Conservation (phyloP, 2,329 filamentous ascomycete genomes). For the Leptodontidium sp. region DNA sequence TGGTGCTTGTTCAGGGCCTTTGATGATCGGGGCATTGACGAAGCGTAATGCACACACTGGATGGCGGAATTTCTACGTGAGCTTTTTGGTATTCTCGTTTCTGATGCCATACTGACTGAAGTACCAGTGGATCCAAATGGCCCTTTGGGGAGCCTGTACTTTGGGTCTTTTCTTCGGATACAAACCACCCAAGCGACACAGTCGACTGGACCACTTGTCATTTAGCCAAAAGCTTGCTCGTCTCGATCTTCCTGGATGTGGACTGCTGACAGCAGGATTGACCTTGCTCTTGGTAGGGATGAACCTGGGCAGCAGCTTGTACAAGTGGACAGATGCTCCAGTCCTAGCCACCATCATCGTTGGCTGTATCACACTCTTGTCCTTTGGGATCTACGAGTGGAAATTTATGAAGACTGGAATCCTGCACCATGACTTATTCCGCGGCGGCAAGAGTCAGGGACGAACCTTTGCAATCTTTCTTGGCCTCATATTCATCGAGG, state of each 20-base stretch:
- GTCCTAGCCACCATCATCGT: constrained; percentile 61
- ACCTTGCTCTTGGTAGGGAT: constrained; percentile 46
- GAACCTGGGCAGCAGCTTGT: constrained; percentile 65
- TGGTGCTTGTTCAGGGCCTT: constrained; percentile 1
- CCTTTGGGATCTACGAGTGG: constrained; percentile 36
- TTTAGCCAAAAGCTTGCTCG: constrained; percentile 23
- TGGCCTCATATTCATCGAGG: constrained; percentile 1
- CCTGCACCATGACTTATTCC: constrained; percentile 36
- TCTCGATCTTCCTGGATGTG: constrained; percentile 35
- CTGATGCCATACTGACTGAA: not conserved
- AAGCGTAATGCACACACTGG: not conserved
- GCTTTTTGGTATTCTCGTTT: not conserved
- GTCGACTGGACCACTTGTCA: constrained; percentile 29
- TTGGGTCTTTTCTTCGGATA: constrained; percentile 27
- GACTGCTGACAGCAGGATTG: constrained; percentile 31
- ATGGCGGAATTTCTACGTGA: constrained; percentile 9
- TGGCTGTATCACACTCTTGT: constrained; percentile 48
- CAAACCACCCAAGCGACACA: constrained; percentile 31
- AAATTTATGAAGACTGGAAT: constrained; percentile 38
- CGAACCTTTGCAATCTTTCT: not conserved
- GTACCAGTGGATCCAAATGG: not conserved
- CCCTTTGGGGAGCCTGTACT: not conserved
- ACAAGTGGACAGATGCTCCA: constrained; percentile 61
- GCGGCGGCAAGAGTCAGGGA: not conserved
- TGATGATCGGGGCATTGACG: constrained; percentile 4